Base-by-base conservation (phyloP, 2,329 filamentous ascomycete genomes). In the Ceratocystis eucalypticola region DNA sequence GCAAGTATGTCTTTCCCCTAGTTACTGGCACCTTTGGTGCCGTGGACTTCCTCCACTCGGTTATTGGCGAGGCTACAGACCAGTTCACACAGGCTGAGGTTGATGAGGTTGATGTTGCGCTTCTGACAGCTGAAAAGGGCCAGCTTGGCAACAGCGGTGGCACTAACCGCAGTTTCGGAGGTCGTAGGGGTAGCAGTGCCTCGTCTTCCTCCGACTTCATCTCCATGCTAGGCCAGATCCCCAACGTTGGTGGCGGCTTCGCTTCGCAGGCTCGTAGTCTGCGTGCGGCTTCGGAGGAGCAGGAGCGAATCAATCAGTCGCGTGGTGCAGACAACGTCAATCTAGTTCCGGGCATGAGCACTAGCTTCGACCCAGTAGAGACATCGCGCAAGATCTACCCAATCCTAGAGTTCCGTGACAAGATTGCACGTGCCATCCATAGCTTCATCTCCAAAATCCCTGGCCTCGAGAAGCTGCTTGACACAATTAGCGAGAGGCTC, bases 321-420 rank as follows among this genome's bases (percentile, higher is more conserved):
- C 75, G 75, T 15, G 72, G 44, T 12, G 64, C 55, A 7, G 63
- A 41, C 74, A 85, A 81, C 70, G 72, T 71, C 28, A 85, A 85
- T 69, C 76, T 84, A 15, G 84, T 91, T 8, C 88, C 88, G 22
- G 90, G 88, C 5, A 89, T 92, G 80, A 88, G 84, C 71, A 80
- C 84, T 15, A 80, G 82, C 72, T 89, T 95, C 68, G 92, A 96
- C 72, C 87, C 89, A 0, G 83, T 89, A 71, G 86, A 90, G 75
- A 88, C 87, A 0, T 82, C 88, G 15, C 79, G 82, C 48, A 86
- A 95, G 76, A 96, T 99, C 70, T 97, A 97, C 72, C 94, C 94
- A 0, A 96, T 99, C 68, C 82, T 99, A 0, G 83, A 89, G 68
- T 99, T 97, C 80, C 84, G 93, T 68, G 94, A 99, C 78, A 94